Percentiles rank a stretch among this genome's conserved stretches.
These are phyloP conservation scores for Piper longum DNA, from an alignment of 164 flowering plant species.

Conservation along the genomic window DNA sequence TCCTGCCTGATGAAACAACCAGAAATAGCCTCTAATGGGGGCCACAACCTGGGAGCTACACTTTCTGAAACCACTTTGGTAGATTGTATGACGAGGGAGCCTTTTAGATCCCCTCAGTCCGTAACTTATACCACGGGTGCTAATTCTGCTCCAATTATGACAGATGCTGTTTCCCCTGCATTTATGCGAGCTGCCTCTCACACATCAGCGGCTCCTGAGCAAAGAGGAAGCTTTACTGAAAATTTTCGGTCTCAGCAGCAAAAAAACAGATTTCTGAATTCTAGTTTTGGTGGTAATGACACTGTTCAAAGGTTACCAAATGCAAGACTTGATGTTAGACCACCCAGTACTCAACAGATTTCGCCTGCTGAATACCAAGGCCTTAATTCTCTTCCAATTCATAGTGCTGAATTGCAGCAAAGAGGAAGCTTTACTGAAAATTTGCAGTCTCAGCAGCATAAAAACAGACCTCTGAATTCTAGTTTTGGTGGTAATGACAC, in stretches of 20 bases:
- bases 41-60: slow-evolving; percentile 1
- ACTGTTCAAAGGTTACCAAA: slow-evolving; percentile 24
- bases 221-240: slow-evolving; percentile 8
- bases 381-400: neutral
- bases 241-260: neutral
- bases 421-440: slow-evolving; percentile 6
- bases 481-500: no score
- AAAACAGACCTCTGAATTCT: slow-evolving; percentile 17
- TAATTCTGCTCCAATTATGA: slow-evolving; percentile 20
- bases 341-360: slow-evolving; percentile 50
- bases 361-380: slow-evolving; percentile 35
- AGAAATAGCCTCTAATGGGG: neutral
- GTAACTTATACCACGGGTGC: neutral
- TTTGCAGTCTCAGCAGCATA: slow-evolving; percentile 3
- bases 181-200: slow-evolving; percentile 17
- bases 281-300: slow-evolving; percentile 13
- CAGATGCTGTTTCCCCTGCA: slow-evolving; percentile 37
- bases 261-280: slow-evolving; percentile 17
- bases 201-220: slow-evolving; percentile 11
- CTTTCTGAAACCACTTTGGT: slow-evolving; percentile 6
- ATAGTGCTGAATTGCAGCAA: slow-evolving; percentile 7
- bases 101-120: slow-evolving; percentile 5
- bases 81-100: slow-evolving; percentile 3
- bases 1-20: no score
- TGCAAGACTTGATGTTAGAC: slow-evolving; percentile 26